Percentiles rank a stretch among this genome's conserved stretches.
Conservation (phyloP, 352 stramenopile genomes). For the Pythium dissimile region DNA sequence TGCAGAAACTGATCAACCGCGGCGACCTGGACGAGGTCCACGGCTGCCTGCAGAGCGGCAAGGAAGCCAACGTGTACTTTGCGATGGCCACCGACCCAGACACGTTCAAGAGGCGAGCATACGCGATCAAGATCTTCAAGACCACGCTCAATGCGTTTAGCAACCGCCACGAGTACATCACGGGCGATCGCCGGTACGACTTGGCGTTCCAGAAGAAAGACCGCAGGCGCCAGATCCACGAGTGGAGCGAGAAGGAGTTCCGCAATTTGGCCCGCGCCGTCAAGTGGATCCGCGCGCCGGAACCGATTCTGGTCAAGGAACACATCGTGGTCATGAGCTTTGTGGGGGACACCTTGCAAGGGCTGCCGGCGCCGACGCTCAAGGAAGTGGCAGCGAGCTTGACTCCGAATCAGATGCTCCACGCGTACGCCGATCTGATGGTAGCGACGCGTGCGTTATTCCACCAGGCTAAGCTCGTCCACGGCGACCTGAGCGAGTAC, state of each 20-base stretch:
- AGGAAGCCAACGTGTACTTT: conserved; percentile 82
- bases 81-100: conserved; percentile 50
- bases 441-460: conserved; percentile 43
- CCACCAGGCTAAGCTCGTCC: conserved; percentile 51
- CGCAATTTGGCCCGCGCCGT: conserved; percentile 52
- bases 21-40: conserved; percentile 69
- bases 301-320: conserved; percentile 50
- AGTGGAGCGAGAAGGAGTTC: conserved; percentile 76
- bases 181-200: conserved; percentile 73
- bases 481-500: conserved; percentile 82
- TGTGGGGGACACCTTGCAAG: conserved; percentile 36
- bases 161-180: conserved; percentile 83
- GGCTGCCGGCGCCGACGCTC: conserved; percentile 59
- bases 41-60: conserved; percentile 74
- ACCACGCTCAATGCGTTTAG: conserved; percentile 80
- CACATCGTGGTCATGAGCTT: conserved; percentile 77
- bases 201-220: conserved; percentile 74
- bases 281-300: conserved; percentile 46
- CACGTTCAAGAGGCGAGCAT: conserved; percentile 29
- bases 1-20: conserved; percentile 28
- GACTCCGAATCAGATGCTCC: conserved; percentile 47
- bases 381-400: conserved; percentile 52
- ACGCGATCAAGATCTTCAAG: conserved; percentile 81
- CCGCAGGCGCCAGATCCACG: conserved; percentile 58
- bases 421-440: conserved; percentile 56